These are phyloP conservation scores for Arabidopsis thaliana DNA, from an alignment of 345 rosid genomes.

Conservation along the genomic window TAIR10.1 NC_003074.8:22427001-22427500, in stretches of 20 bases:
- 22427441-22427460: constrained; percentile 28
- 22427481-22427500: constrained; percentile 25
- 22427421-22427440: constrained; percentile 30
- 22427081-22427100: constrained; percentile 56
- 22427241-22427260: background rate
- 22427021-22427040: background rate
- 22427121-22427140: constrained; percentile 45
- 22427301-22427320: background rate
- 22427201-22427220: background rate
- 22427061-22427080: constrained; percentile 64
- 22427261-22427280: background rate
- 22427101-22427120: constrained; percentile 42
- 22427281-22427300: background rate
- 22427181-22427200: background rate
- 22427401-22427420: constrained; percentile 42
- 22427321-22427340: background rate
- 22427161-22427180: background rate
- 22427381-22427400: constrained; percentile 39
- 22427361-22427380: constrained; percentile 36
- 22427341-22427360: background rate
- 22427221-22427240: background rate
- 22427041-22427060: constrained; percentile 12
- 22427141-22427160: background rate
- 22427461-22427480: constrained; percentile 24
- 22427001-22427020: background rate